Conservation (phyloP, 1,284 basidiomycete species). For the Sanghuangporus weigelae region DNA sequence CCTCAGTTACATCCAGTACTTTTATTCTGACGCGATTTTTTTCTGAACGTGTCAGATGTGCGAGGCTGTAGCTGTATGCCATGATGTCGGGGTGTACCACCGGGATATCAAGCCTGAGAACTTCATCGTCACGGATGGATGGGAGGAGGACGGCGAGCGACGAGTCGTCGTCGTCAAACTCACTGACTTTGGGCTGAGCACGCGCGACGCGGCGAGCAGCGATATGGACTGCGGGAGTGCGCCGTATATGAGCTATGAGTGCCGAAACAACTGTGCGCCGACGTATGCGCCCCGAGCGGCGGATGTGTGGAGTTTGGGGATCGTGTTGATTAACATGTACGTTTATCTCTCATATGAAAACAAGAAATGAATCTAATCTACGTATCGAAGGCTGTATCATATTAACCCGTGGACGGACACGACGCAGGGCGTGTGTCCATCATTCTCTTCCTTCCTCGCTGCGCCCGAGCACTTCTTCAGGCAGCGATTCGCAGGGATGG, state of each 20-base stretch:
- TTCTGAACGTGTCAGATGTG: constrained; percentile 72
- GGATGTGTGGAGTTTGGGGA: constrained; percentile 98
- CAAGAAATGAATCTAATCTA: constrained; percentile 6
- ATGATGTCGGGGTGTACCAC: constrained; percentile 88
- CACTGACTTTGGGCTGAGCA: constrained; percentile 95
- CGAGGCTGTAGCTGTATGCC: constrained; percentile 94
- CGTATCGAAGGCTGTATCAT: constrained; percentile 78
- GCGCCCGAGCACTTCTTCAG: constrained; percentile 85
- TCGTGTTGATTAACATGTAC: constrained; percentile 96
- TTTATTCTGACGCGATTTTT: not conserved
- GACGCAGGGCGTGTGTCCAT: constrained; percentile 65
- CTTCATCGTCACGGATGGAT: constrained; percentile 87
- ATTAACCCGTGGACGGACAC: constrained; percentile 98
- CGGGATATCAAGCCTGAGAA: constrained; percentile 99
- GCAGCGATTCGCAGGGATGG: constrained; percentile 91
- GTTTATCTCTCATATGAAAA: constrained; percentile 25
- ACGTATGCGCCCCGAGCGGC: constrained; percentile 92
- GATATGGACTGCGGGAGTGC: constrained; percentile 99
- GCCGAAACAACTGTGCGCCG: constrained; percentile 93
- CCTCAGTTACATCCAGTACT: not conserved
- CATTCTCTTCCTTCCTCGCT: constrained; percentile 80
- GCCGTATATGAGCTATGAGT: constrained; percentile 99
- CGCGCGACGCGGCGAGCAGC: constrained; percentile 80
- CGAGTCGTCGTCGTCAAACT: constrained; percentile 72
- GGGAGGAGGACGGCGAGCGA: constrained; percentile 36